Base-by-base conservation (phyloP, 192 early-diverging fungal species). In the Coemansia nantahalensis region DNA sequence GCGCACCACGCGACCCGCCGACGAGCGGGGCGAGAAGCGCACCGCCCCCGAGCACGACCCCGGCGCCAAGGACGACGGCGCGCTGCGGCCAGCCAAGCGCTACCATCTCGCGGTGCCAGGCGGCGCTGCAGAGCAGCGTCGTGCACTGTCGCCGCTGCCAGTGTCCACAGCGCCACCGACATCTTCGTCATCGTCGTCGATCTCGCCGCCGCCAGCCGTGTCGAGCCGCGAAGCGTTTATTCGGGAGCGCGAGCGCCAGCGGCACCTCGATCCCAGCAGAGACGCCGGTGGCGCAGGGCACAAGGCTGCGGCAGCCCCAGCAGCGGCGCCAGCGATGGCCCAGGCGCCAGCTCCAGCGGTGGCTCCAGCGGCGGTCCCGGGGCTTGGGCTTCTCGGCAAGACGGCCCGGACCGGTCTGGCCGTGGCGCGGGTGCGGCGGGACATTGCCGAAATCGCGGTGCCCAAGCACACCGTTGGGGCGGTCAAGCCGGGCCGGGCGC, bases 191-290 rank as follows among this genome's bases (percentile, higher is more conserved):
- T 40, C 39, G 23, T 17, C 56, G 14, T 23, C 56, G 9, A 47
- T 33, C 14, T 23, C 47, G 11, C 40, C 16, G 1, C 23, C 48
- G 33, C 30, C 28, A 9, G 17, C 30, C 18, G 23, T 40, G 9
- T 54, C 49, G 14, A 51, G 48, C 39, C 28, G 68, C 37, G 68
- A 62, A 19, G 56, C 51, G 8, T 71, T 71, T 55, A 48, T 71
- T 8, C 68, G 68, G 18, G 68, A 71, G 51, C 60, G 68, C 54
- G 68, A 71, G 52, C 47, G 54, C 23, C 61, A 64, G 47, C 60
- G 68, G n/a, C 21, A 46, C n/a, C 18, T 62, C 9, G 54, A 51
- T 18, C 43, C 41, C 39, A 18, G 40, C 10, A 44, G 45, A 34
- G 52, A 56, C 26, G 26, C 44, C 5, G 17, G 26, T 9, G 26